A percentile compares a stretch with the other conserved stretches of the same genome.
Conservation (phyloP, 495 filamentous ascomycete species). For the Aspergillus taichungensis region DNA sequence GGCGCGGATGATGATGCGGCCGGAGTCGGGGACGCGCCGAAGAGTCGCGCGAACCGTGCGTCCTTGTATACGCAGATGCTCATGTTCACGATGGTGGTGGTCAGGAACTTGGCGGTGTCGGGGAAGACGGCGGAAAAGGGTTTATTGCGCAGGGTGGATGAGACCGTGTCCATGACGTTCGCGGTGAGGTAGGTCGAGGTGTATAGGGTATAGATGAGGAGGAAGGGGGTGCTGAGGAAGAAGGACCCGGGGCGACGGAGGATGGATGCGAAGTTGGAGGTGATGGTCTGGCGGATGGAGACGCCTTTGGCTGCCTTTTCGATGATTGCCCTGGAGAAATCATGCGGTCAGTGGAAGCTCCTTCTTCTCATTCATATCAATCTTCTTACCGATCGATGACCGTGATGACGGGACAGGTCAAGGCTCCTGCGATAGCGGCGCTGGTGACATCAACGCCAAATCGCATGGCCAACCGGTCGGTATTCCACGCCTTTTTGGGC, state of each 20-base stretch:
- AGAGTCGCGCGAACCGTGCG: slow-evolving; percentile 73
- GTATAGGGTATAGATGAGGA: slow-evolving; percentile 82
- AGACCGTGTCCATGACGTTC: slow-evolving; percentile 75
- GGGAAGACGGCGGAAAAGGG: slow-evolving; percentile 54
- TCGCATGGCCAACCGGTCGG: slow-evolving; percentile 57
- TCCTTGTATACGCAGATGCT: slow-evolving; percentile 90
- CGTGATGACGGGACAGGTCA: slow-evolving; percentile 81
- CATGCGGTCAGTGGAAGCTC: slow-evolving; percentile 12
- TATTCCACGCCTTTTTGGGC: slow-evolving; percentile 57
- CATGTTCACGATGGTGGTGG: slow-evolving; percentile 79
- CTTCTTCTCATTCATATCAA: too few species aligned
- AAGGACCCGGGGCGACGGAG: slow-evolving; percentile 59
- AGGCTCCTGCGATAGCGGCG: slow-evolving; percentile 66
- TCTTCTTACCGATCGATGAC: slow-evolving; percentile 73
- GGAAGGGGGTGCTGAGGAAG: slow-evolving; percentile 72
- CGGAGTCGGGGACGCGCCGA: slow-evolving; percentile 45
- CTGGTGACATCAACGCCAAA: slow-evolving; percentile 64
- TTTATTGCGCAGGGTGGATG: slow-evolving; percentile 52
- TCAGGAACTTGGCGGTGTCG: slow-evolving; percentile 73
- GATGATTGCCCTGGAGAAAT: slow-evolving; percentile 65
- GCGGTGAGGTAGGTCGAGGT: slow-evolving; percentile 86
- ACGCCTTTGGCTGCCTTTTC: slow-evolving; percentile 84
- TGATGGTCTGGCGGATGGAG: slow-evolving; percentile 60
- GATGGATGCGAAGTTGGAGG: slow-evolving; percentile 52
- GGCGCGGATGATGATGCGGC: slow-evolving; percentile 37